Conservation (phyloP, 129 eudicot species). For the Pittosporum tobira region DNA sequence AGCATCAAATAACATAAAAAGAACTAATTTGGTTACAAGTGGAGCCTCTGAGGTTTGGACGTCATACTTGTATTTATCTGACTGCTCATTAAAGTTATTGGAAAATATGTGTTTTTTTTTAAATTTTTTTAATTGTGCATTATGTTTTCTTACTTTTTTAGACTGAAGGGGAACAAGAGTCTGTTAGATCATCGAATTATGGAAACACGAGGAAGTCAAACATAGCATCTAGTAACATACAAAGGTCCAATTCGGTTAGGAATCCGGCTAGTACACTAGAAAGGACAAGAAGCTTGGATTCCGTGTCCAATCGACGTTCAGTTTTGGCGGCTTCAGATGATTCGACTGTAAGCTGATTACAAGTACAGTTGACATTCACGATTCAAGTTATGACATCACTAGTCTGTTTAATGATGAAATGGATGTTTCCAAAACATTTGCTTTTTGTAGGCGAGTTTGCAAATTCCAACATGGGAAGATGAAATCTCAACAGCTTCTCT, state of each 20-base stretch:
- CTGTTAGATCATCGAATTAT: constrained; percentile 10
- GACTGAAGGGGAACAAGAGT: constrained; percentile 42
- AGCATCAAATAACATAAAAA: background rate
- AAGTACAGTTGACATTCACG: background rate
- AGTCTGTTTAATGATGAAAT: background rate
- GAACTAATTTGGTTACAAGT: background rate
- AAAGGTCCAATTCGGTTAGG: constrained; percentile 21
- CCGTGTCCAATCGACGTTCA: constrained; percentile 11
- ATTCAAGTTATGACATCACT: background rate
- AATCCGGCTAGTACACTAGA: constrained; percentile 12
- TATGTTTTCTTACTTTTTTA: constrained; percentile 6
- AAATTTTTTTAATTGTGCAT: background rate
- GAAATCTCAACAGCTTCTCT: constrained; percentile 48
- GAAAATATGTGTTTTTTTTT: background rate
- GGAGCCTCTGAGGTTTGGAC: constrained; percentile 6
- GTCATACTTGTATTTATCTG: background rate
- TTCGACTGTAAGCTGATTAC: constrained; percentile 40
- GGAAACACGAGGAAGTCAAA: constrained; percentile 22
- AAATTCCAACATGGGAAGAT: constrained; percentile 48
- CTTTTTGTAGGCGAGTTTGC: constrained; percentile 43
- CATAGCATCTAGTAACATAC: constrained; percentile 19
- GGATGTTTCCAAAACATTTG: background rate
- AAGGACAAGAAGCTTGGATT: constrained; percentile 15
- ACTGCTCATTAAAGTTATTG: too few species aligned
- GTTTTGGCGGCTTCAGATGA: constrained; percentile 30